These are phyloP conservation scores for Petunia secreta DNA, from an alignment of 257 asterid species.

Conservation along the genomic window DNA sequence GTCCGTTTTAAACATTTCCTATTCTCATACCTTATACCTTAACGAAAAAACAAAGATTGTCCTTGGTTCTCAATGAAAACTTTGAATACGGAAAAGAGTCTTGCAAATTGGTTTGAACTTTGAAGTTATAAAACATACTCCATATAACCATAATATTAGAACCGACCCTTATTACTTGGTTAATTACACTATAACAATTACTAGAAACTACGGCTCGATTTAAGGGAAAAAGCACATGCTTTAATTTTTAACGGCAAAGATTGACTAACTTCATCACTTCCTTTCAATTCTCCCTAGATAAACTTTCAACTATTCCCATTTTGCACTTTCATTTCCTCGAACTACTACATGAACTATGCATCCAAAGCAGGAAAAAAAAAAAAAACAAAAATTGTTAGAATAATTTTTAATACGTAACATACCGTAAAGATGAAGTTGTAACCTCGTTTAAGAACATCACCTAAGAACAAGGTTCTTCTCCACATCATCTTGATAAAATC, in stretches of 20 bases:
- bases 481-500: slow-evolving; percentile 48
- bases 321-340: not conserved
- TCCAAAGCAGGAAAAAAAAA: not conserved
- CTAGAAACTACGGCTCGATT: slow-evolving; percentile 9
- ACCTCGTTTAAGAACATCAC: slow-evolving; percentile 41
- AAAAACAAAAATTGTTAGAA: not conserved
- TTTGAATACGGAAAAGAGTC: not conserved
- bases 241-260: slow-evolving; percentile 1
- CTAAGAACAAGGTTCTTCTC: slow-evolving; percentile 42
- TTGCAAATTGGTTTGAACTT: not conserved
- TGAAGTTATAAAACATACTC: not conserved
- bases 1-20: not conserved
- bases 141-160: not conserved
- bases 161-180: slow-evolving; percentile 3
- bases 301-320: not conserved
- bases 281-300: not conserved
- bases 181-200: not conserved
- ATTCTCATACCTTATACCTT: not conserved
- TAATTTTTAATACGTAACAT: not conserved
- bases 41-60: no score
- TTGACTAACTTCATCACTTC: slow-evolving; percentile 4
- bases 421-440: slow-evolving; percentile 50
- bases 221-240: not conserved
- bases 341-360: not conserved
- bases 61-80: not conserved